A percentile compares a stretch with the other conserved stretches of the same genome.
phyloP scores from a whole-genome alignment of 306 rosid species.

The Echinosophora koreensis region DNA sequence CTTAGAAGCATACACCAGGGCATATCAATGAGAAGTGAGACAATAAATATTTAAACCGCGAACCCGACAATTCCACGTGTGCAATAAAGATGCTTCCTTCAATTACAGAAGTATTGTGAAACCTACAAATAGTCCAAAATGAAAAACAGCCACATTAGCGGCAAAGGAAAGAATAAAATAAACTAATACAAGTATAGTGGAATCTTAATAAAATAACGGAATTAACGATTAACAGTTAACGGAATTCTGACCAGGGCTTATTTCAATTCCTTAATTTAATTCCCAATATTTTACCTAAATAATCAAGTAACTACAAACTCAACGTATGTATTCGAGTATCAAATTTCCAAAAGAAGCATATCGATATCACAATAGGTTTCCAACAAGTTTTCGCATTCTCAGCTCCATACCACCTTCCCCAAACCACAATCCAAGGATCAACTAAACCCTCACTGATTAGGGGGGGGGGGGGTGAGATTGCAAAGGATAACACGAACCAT shows the following conservation, averaged over 20 bases:
- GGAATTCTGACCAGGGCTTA: constrained; percentile 28
- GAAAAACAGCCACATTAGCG: constrained; percentile 50
- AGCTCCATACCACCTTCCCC: constrained; percentile 36
- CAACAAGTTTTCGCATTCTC: constrained; percentile 37
- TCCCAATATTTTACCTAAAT: constrained; percentile 33
- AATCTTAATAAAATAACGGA: constrained; percentile 3
- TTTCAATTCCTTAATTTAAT: constrained; percentile 45
- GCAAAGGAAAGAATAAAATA: constrained; percentile 40
- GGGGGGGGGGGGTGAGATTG: too few species aligned
- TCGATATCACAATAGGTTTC: constrained; percentile 40
- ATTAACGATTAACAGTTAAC: constrained; percentile 30
- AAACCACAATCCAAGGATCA: constrained; percentile 44
- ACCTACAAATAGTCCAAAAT: constrained; percentile 42
- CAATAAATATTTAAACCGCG: constrained; percentile 29
- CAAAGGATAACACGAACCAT: constrained; percentile 32
- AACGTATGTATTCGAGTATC: constrained; percentile 23
- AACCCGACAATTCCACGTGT: constrained; percentile 34
- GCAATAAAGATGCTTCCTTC: constrained; percentile 41
- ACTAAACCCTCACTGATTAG: constrained; percentile 23
- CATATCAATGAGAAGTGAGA: constrained; percentile 42
- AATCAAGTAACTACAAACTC: constrained; percentile 40
- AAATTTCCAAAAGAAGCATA: constrained; percentile 45
- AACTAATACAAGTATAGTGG: neutral
- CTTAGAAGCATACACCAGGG: constrained; percentile 23
- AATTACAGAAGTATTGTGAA: constrained; percentile 44